A percentile compares a stretch with the other conserved stretches of the same genome.
Evolutionary conservation across 2,329 filamentous ascomycete genomes (phyloP).

Genomic region (Colletotrichum zoysiae): DNA sequence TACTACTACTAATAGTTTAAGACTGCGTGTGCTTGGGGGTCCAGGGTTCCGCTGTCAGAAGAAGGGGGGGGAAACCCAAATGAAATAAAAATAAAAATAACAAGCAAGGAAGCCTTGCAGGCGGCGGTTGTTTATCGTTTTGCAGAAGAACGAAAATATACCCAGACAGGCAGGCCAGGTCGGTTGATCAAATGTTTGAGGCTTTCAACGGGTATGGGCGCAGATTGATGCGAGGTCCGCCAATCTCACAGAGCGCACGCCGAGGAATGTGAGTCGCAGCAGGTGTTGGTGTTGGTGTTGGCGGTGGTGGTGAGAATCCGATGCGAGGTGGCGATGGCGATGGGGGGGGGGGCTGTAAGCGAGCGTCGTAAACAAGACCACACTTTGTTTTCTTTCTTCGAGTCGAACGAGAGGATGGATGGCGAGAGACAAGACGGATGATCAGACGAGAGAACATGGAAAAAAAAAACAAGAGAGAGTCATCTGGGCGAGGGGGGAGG

Average conservation of each 20-base stretch:
- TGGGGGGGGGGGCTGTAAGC: slow-evolving; percentile 21
- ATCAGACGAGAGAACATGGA: slow-evolving; percentile 13
- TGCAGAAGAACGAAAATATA: slow-evolving; percentile 12
- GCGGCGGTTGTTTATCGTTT: slow-evolving; percentile 17
- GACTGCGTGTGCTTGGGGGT: slow-evolving; percentile 16
- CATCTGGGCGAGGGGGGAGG: slow-evolving; percentile 33
- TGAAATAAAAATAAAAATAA: not conserved
- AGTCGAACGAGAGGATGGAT: slow-evolving; percentile 15
- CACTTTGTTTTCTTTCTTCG: too few relatives aligned
- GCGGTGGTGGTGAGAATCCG: slow-evolving; percentile 13
- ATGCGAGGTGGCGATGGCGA: slow-evolving; percentile 5
- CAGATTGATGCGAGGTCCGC: slow-evolving; percentile 18
- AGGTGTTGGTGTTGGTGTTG: slow-evolving; percentile 4
- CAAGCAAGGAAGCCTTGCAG: slow-evolving; percentile 3
- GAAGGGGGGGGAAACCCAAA: not conserved
- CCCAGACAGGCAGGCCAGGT: not conserved
- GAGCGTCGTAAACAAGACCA: slow-evolving; percentile 26
- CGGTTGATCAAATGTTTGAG: not conserved
- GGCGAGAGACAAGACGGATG: slow-evolving; percentile 34
- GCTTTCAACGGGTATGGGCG: slow-evolving; percentile 30
- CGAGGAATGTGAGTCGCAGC: slow-evolving; percentile 34
- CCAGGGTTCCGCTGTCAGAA: slow-evolving; percentile 18
- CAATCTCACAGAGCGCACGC: slow-evolving; percentile 30
- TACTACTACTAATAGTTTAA: not conserved
- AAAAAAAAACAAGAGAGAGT: not conserved